Evolutionary conservation across 176 grass and related monocot species (phyloP).

Genomic region (Elaeis guineensis): DNA sequence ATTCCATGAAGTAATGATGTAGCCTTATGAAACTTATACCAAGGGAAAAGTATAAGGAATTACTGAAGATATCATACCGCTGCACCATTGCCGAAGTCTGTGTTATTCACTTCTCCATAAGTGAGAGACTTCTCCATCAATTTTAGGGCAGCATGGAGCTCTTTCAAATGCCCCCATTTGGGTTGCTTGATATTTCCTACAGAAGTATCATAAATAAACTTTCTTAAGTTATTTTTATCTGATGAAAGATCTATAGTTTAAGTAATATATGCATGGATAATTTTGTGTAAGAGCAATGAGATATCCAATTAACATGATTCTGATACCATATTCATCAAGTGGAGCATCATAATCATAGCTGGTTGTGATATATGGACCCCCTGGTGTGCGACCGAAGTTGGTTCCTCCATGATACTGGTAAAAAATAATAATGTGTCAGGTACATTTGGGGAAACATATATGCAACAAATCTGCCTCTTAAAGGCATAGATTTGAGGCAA

Average conservation of each 20-base stretch:
- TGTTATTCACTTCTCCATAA: conserved; percentile 37
- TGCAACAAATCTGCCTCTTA: too few species aligned
- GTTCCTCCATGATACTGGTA: conserved; percentile 82
- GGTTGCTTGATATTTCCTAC: conserved; percentile 60
- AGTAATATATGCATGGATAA: too few species aligned
- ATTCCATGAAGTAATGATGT: background rate
- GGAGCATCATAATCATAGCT: conserved; percentile 89
- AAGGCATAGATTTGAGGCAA: too few species aligned
- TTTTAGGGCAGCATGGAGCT: conserved; percentile 53
- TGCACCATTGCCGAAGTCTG: conserved; percentile 19
- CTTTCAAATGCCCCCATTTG: conserved; percentile 79
- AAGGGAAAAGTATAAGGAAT: background rate
- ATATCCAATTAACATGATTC: background rate
- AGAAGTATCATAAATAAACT: too few species aligned
- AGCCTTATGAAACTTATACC: too few species aligned
- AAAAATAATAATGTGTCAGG: too few species aligned
- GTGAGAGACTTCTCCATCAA: conserved; percentile 53
- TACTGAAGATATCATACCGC: conserved; percentile 18
- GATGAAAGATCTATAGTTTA: too few species aligned
- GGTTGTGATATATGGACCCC: conserved; percentile 82
- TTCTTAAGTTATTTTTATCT: too few species aligned
- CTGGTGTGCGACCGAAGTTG: conserved; percentile 59
- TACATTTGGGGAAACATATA: too few species aligned
- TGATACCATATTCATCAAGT: conserved; percentile 74
- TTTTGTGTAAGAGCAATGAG: too few species aligned